Evolutionary conservation across 2,329 filamentous ascomycete species (phyloP), one percentile per base, ranked within the genome.

Genomic region (Ophiostoma himal-ulmi): DNA sequence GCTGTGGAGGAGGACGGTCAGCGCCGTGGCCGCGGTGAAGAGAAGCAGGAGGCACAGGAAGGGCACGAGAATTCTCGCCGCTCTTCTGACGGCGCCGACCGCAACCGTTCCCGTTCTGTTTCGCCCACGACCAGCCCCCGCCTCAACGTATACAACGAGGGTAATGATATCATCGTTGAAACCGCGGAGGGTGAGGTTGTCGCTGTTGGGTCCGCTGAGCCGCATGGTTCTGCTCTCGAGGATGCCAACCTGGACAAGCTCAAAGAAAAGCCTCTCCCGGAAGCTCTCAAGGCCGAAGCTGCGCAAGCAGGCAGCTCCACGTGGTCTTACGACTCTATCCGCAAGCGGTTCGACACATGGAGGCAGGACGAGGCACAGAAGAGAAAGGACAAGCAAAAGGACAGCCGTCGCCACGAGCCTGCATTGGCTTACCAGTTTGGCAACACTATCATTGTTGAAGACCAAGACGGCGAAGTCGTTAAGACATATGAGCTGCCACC

Each of bases 121-220:
- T 73, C 73, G 3, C 71, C 71, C 6, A 39, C 22, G 62, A 60
- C 64, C 2, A 52, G 34, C n/a, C 69, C 57, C 2, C 68, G 79
- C 34, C 78, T 92, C 11, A 88, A 96, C 73, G 85, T 94, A 0
- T 97, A 90, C 74, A 87, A 94, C 73, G 93, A 97, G 80, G 93
- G 94, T 1, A 78, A 89, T 69, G 80, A 96, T 30, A 85, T 95
- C 54, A 82, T 97, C 7, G 88, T 96, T 70, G 94, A 98, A 79
- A 91, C 96, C 75, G 83, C 89, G 73, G 90, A 97, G 71, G 94
- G 94, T 8, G 94, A 97, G 70, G 94, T 97, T 2, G 78, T 97
- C 6, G 87, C 87, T 22, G 86, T 92, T 0, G 84, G 89, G 73
- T 79, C 86, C 60, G 37, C 8, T 3, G 26, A 37, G 2, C 8